phyloP scores from a whole-genome alignment of 805 yeast species.

The Candida succiphila region DNA sequence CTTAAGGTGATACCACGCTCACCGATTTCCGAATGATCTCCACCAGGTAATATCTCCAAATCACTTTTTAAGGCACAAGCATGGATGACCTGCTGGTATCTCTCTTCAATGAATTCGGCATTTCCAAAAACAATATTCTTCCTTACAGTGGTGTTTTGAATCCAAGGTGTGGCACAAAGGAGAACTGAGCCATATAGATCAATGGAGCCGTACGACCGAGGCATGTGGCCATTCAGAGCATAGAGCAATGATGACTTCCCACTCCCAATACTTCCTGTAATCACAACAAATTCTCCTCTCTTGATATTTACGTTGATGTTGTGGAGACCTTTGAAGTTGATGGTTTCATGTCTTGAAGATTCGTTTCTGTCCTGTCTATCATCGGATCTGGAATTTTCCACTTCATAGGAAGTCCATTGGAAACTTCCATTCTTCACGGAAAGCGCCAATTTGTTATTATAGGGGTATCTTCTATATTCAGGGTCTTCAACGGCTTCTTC shows the following conservation, averaged over 20 bases:
- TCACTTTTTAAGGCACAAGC: conserved; percentile 65
- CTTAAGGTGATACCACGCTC: conserved; percentile 78
- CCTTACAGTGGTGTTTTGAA: conserved; percentile 69
- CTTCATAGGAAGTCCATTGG: conserved; percentile 47
- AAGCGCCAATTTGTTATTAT: too few relatives aligned
- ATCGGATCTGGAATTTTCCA: conserved; percentile 2
- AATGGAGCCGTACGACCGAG: conserved; percentile 39
- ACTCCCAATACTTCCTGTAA: conserved; percentile 75
- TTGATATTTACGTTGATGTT: conserved; percentile 43
- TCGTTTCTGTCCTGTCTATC: too few relatives aligned
- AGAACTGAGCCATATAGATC: conserved; percentile 42
- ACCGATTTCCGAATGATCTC: conserved; percentile 74
- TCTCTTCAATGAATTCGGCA: conserved; percentile 29
- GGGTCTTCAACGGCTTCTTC: conserved; percentile 25
- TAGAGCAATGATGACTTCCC: conserved; percentile 69
- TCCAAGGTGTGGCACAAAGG: conserved; percentile 57
- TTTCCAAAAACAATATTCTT: conserved; percentile 72
- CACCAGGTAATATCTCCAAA: conserved; percentile 57
- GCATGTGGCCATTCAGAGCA: conserved; percentile 65
- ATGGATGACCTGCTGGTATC: conserved; percentile 43
- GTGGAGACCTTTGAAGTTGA: conserved; percentile 30
- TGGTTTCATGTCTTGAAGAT: too few relatives aligned
- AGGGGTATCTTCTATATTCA: conserved; percentile 10
- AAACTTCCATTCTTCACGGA: conserved; percentile 44
- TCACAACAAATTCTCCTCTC: conserved; percentile 62